These are phyloP conservation scores for Vitis rupestris DNA, from an alignment of 164 flowering plant genomes.

Conservation along the genomic window DNA sequence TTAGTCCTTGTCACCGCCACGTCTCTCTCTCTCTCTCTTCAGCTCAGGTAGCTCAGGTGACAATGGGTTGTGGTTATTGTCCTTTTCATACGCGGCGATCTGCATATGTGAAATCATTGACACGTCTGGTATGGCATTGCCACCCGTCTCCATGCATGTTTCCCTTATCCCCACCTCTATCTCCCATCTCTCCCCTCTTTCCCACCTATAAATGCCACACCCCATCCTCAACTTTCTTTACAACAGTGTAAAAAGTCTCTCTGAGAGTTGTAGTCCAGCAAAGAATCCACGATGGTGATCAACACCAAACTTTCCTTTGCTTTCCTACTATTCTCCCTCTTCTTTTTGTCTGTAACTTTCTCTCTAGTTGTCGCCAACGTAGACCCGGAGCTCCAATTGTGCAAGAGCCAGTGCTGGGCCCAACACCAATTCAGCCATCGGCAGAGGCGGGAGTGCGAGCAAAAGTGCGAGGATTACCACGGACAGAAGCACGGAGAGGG, in stretches of 20 bases:
- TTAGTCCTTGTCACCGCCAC: too few relatives aligned
- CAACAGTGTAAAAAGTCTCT: neutral
- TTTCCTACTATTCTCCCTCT: neutral
- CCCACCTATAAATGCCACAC: neutral
- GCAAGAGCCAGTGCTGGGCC: slow-evolving; percentile 39
- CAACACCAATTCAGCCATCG: slow-evolving; percentile 19
- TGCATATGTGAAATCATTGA: neutral
- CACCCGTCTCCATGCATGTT: slow-evolving; percentile 26
- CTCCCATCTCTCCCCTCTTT: neutral
- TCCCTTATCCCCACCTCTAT: neutral
- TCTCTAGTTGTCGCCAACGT: slow-evolving; percentile 5
- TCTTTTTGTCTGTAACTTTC: neutral
- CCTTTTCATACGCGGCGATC: neutral
- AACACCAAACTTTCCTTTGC: slow-evolving; percentile 5
- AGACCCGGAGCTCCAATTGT: slow-evolving; percentile 42
- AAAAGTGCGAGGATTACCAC: slow-evolving; percentile 27
- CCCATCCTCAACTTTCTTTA: neutral
- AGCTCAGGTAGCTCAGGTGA: too few relatives aligned
- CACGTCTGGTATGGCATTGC: neutral
- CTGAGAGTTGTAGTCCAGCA: too few relatives aligned
- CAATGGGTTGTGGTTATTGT: too few relatives aligned
- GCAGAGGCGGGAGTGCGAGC: slow-evolving; percentile 17
- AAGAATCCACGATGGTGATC: neutral
- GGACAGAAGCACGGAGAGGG: slow-evolving; percentile 19
- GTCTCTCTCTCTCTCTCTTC: too few relatives aligned